These are phyloP conservation scores for Cladosporium sp. DNA, from an alignment of 2,329 filamentous ascomycete genomes.

Conservation along the genomic window DNA sequence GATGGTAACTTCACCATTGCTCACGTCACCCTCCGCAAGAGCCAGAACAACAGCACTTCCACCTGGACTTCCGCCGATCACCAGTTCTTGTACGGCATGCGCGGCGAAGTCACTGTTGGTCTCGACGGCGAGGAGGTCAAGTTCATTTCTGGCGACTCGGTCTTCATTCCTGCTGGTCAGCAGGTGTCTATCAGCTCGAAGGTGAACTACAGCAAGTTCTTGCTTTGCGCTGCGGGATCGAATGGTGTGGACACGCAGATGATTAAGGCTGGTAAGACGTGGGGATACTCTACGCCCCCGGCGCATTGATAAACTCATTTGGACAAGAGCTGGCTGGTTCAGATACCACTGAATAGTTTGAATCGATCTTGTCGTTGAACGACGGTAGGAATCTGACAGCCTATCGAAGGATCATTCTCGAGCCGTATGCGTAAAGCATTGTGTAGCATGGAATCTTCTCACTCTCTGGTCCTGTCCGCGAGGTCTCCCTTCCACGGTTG, in stretches of 20 bases:
- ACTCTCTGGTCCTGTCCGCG: neutral
- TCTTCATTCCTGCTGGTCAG: constrained; percentile 14
- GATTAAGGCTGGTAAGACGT: constrained; percentile 7
- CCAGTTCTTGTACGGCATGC: constrained; percentile 18
- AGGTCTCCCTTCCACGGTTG: neutral
- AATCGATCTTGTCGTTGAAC: no score
- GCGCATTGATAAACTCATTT: neutral
- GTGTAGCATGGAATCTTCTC: no score
- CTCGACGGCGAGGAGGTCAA: constrained; percentile 12
- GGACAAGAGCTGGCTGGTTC: neutral
- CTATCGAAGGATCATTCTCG: no score
- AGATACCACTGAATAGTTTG: no score
- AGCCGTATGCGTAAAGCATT: no score
- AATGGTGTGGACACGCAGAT: constrained; percentile 10
- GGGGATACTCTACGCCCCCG: constrained; percentile 8
- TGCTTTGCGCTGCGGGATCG: constrained; percentile 6
- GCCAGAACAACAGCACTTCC: neutral
- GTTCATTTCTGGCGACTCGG: constrained; percentile 12
- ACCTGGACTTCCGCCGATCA: constrained; percentile 3
- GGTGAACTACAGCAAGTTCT: constrained; percentile 16
- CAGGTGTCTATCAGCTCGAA: neutral
- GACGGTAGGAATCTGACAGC: no score
- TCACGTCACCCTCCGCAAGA: constrained; percentile 17
- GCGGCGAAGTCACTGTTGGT: constrained; percentile 6
- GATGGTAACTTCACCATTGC: constrained; percentile 25